Evolutionary conservation across 192 early-diverging fungal genomes (phyloP).

Genomic region (Rhizoclosmatium sp.): DNA sequence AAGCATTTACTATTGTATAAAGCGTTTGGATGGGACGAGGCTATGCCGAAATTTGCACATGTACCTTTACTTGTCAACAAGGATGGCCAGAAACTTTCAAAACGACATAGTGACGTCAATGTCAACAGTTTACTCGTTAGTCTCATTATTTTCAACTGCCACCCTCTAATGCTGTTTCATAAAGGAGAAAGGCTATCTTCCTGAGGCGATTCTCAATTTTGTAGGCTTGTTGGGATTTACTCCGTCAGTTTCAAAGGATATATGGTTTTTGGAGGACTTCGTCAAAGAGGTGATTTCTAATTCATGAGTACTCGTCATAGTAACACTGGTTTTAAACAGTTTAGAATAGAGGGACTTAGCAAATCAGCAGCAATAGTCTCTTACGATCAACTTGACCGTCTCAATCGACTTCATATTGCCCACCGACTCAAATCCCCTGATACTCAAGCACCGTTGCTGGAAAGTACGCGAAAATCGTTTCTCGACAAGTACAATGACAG

Average conservation of each 20-base stretch:
- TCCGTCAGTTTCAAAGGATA: slow-evolving; percentile 62
- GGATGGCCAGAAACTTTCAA: slow-evolving; percentile 88
- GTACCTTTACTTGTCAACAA: slow-evolving; percentile 86
- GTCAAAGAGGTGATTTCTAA: slow-evolving; percentile 53
- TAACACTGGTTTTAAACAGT: slow-evolving; percentile 47
- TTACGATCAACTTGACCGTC: slow-evolving; percentile 73
- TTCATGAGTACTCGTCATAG: background rate
- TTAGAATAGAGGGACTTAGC: slow-evolving; percentile 66
- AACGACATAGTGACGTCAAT: slow-evolving; percentile 85
- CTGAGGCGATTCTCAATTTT: slow-evolving; percentile 88
- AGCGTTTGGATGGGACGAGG: slow-evolving; percentile 77
- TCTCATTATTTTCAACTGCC: background rate
- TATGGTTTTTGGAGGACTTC: slow-evolving; percentile 71
- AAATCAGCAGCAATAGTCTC: slow-evolving; percentile 70
- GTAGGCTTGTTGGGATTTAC: slow-evolving; percentile 87
- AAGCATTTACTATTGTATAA: slow-evolving; percentile 87
- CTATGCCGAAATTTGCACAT: slow-evolving; percentile 80
- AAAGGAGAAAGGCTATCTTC: slow-evolving; percentile 79
- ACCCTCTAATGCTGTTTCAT: background rate
- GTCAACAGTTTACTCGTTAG: slow-evolving; percentile 69
- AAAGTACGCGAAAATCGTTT: background rate
- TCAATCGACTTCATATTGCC: slow-evolving; percentile 76
- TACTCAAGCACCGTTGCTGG: background rate
- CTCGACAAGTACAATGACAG: background rate
- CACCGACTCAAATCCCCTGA: slow-evolving; percentile 27